Evolutionary conservation across 805 yeast genomes (phyloP).

Genomic region (Candida silvicultrix): DNA sequence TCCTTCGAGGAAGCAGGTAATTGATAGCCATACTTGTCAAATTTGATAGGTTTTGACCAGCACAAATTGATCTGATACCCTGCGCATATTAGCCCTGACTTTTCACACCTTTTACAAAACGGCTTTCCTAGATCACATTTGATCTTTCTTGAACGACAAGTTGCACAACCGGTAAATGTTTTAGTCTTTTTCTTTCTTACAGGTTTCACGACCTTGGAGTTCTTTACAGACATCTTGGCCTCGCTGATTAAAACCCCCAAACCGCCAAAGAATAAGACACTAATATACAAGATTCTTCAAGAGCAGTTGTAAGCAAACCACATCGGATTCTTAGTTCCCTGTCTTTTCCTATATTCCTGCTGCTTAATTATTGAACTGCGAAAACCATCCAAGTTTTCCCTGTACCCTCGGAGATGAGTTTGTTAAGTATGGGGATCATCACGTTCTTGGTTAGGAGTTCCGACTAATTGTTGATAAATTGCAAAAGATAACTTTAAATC

Average conservation of each 20-base stretch:
- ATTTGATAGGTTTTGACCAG: constrained; percentile 57
- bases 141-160: constrained; percentile 75
- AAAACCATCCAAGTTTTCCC: too few relatives aligned
- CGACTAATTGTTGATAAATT: neutral
- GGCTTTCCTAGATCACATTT: constrained; percentile 76
- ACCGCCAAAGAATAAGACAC: too few relatives aligned
- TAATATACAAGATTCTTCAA: too few relatives aligned
- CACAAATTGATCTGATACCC: constrained; percentile 79
- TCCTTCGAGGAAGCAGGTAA: constrained; percentile 13
- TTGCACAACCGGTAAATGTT: constrained; percentile 84
- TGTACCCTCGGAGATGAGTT: too few relatives aligned
- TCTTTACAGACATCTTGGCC: too few relatives aligned
- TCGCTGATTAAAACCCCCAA: too few relatives aligned
- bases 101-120: constrained; percentile 61
- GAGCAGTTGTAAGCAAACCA: too few relatives aligned
- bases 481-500: neutral
- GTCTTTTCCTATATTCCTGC: too few relatives aligned
- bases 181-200: constrained; percentile 40
- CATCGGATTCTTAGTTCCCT: too few relatives aligned
- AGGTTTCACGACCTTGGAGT: neutral
- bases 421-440: too few relatives aligned
- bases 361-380: too few relatives aligned
- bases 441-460: too few relatives aligned
- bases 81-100: constrained; percentile 62
- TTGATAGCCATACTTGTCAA: constrained; percentile 40